A percentile compares a stretch with the other conserved stretches of the same genome.
Conservation (phyloP, 108 stramenopile species). For the Cyclotella distinguenda region DNA sequence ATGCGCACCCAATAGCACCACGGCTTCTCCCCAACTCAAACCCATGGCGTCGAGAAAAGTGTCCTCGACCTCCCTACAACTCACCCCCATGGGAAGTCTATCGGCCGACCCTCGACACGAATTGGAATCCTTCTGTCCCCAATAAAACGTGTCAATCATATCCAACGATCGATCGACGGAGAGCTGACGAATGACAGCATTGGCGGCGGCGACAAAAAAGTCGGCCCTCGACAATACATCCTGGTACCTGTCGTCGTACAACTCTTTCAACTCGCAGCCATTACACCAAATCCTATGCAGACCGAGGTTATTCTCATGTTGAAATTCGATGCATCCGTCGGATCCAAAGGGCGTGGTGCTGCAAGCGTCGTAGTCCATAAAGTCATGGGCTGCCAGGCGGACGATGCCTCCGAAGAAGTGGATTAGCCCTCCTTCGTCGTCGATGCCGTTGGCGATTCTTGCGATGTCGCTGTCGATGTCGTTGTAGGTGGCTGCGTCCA, state of each 20-base stretch:
- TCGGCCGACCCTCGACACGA: neutral
- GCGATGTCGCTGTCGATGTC: slow-evolving; percentile 10
- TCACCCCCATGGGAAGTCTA: slow-evolving; percentile 11
- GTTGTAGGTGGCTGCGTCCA: slow-evolving; percentile 5
- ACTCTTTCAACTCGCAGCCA: neutral
- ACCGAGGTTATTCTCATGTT: slow-evolving; percentile 8
- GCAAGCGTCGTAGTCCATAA: slow-evolving; percentile 22
- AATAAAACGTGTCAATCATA: slow-evolving; percentile 14
- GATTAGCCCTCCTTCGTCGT: slow-evolving; percentile 1
- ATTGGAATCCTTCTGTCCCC: slow-evolving; percentile 16
- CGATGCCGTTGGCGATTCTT: slow-evolving; percentile 1
- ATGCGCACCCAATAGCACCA: slow-evolving; percentile 25
- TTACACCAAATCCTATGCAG: slow-evolving; percentile 10
- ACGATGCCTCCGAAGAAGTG: slow-evolving; percentile 29
- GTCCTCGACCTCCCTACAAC: slow-evolving; percentile 13
- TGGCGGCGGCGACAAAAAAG: slow-evolving; percentile 25
- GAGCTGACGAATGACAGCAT: slow-evolving; percentile 18
- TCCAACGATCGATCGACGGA: slow-evolving; percentile 12
- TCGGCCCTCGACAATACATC: slow-evolving; percentile 19
- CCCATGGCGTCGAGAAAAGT: slow-evolving; percentile 26
- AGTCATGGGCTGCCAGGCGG: slow-evolving; percentile 23
- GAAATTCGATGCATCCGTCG: slow-evolving; percentile 23
- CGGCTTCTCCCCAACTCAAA: slow-evolving; percentile 28
- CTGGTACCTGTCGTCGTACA: slow-evolving; percentile 5
- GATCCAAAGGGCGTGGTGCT: slow-evolving; percentile 3